Base-by-base conservation (phyloP, 2,329 filamentous ascomycete genomes). In the Nemania sp. region DNA sequence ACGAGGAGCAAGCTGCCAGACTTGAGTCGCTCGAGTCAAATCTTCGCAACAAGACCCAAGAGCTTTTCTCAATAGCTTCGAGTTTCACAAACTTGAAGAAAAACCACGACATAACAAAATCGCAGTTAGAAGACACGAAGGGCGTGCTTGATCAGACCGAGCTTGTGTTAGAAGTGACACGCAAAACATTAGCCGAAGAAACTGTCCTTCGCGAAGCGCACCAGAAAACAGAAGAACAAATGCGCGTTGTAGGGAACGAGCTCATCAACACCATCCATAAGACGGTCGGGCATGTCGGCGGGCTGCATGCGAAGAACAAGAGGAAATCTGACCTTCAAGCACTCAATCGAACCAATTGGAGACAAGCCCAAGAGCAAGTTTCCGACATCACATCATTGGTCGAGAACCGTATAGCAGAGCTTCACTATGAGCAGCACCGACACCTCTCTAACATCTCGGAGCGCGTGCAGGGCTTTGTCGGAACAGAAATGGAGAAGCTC, bases 21-120 rank as follows among this genome's bases (percentile, higher is more conserved):
- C 91, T 99, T 41, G 91, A 96, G 68, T 92, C 90, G 0, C 87
- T 97, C 75, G 94, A 99, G 70, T 83, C 82, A 31, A 96, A 94
- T 65, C 77, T 99, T 49, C 86, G 91, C 19, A 94, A 96, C 75
- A 97, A 97, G 70, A 87, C 95, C 2, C 91, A 97, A 65, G 92
- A 99, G 70, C 79, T 99, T 0, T 92, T 96, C 69, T 83, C 85
- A 9, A 75, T 97, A 31, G 96, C 90, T 0, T 91, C 88, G 36
- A 91, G 85, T 61, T 96, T 97, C 70, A 91, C 92, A 74, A 86
- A 83, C 1, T 73, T 97, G 64, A 96, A 94, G 73, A 91, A 92
- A 68, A 91, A 97, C 57, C 89, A 95, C 57, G 93, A 99, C 61
- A 79, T 82, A 15, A 91, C 88, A 0, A 87, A 81, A 53, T 67